A percentile compares a stretch with the other conserved stretches of the same genome.
Evolutionary conservation across 140 eudicot species (phyloP).

Genomic region (Anethum foeniculum): DNA sequence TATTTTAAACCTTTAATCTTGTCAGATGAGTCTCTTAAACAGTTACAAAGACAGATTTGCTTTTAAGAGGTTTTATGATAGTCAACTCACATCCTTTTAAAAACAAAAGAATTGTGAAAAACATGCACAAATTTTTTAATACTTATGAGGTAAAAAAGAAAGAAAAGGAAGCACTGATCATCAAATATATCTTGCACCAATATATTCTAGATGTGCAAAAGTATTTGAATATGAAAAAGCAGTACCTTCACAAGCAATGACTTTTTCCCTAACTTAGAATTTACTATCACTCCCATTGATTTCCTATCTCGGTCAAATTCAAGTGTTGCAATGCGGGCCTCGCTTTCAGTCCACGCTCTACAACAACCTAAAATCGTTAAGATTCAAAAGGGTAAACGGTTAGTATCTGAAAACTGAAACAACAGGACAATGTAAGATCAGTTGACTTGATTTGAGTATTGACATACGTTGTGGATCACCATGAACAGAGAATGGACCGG

Average conservation of each 20-base stretch:
- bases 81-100: not conserved
- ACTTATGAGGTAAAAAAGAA: not conserved
- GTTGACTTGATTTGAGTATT: not conserved
- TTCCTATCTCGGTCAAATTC: constrained; percentile 95
- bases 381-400: constrained; percentile 2
- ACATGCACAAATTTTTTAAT: not conserved
- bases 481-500: constrained; percentile 32
- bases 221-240: not conserved
- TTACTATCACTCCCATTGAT: constrained; percentile 79
- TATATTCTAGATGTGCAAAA: not conserved
- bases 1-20: not conserved
- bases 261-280: constrained; percentile 51
- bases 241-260: constrained; percentile 59
- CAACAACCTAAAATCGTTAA: constrained; percentile 38
- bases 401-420: not conserved
- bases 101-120: not conserved
- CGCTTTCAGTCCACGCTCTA: constrained; percentile 40
- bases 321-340: constrained; percentile 68
- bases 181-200: not conserved
- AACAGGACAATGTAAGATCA: not conserved
- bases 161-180: not conserved
- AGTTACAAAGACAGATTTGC: not conserved
- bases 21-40: not conserved
- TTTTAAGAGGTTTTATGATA: not conserved
- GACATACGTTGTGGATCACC: constrained; percentile 37